phyloP scores from a whole-genome alignment of 352 stramenopile genomes.

The Globisporangium spiculum region DNA sequence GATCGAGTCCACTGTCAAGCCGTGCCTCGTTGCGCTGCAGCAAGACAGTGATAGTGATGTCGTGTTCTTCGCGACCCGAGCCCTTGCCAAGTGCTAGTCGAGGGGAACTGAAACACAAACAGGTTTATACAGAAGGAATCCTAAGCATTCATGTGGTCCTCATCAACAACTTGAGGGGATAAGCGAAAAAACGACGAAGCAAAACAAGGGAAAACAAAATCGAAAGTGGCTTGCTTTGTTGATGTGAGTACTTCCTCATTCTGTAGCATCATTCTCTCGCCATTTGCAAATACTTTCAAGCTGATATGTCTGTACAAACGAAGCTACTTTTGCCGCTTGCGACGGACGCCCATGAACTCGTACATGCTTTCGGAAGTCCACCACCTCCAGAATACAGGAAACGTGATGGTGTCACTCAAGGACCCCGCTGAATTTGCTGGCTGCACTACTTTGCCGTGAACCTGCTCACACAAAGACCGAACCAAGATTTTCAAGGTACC shows the following conservation, averaged over 20 bases:
- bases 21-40: slow-evolving; percentile 82
- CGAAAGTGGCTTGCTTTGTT: not conserved
- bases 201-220: slow-evolving; percentile 1
- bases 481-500: not conserved
- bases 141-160: slow-evolving; percentile 11
- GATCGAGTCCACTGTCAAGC: slow-evolving; percentile 73
- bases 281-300: not conserved
- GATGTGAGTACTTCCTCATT: slow-evolving; percentile 1
- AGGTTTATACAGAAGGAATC: slow-evolving; percentile 16
- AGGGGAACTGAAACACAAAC: not conserved
- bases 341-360: slow-evolving; percentile 16
- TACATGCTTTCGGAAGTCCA: slow-evolving; percentile 48
- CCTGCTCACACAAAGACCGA: not conserved
- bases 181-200: slow-evolving; percentile 7
- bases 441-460: slow-evolving; percentile 1
- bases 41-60: slow-evolving; percentile 94
- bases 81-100: slow-evolving; percentile 58
- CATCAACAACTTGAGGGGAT: not conserved
- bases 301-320: not conserved
- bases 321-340: slow-evolving; percentile 8
- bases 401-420: slow-evolving; percentile 19
- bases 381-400: slow-evolving; percentile 51
- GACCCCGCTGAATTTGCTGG: not conserved
- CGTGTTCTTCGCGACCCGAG: slow-evolving; percentile 90
- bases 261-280: not conserved